These are phyloP conservation scores for Polysphondylium violaceum DNA, from an alignment of 78 protist genomes.

Conservation along the genomic window DNA sequence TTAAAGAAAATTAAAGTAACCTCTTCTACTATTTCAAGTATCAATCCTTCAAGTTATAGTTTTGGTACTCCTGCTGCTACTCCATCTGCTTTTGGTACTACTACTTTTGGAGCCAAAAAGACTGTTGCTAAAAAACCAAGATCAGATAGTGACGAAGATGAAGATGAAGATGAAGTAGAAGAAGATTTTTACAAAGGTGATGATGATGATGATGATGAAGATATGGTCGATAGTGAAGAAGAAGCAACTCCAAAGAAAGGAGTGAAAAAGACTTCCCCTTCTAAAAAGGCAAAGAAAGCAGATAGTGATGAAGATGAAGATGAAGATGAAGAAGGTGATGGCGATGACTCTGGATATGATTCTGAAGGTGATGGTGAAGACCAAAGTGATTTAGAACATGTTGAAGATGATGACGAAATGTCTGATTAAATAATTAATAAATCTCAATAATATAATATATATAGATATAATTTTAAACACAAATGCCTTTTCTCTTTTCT, in stretches of 20 bases:
- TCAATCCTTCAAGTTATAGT: not conserved
- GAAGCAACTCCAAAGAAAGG: not conserved
- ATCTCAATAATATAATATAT: too few relatives aligned
- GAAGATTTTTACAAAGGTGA: not conserved
- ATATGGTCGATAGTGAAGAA: not conserved
- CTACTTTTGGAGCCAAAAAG: not conserved
- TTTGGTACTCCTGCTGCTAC: not conserved
- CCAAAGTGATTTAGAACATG: not conserved
- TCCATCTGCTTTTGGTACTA: not conserved
- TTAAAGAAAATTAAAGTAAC: not conserved
- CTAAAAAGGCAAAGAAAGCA: not conserved
- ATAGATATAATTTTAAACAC: constrained; percentile 75
- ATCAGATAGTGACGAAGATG: not conserved
- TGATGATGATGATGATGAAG: not conserved
- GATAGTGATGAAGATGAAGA: not conserved
- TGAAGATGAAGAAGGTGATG: not conserved
- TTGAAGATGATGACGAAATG: not conserved
- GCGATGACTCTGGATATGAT: not conserved
- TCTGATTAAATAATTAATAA: too few relatives aligned
- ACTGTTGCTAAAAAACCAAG: not conserved
- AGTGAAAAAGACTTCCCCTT: not conserved
- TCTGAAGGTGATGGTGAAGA: not conserved
- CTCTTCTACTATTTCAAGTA: not conserved
- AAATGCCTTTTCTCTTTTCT: constrained; percentile 77
- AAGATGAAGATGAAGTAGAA: not conserved